Evolutionary conservation across 768 basidiomycete genomes (phyloP).

Genomic region (Boletus pseudopeckii): DNA sequence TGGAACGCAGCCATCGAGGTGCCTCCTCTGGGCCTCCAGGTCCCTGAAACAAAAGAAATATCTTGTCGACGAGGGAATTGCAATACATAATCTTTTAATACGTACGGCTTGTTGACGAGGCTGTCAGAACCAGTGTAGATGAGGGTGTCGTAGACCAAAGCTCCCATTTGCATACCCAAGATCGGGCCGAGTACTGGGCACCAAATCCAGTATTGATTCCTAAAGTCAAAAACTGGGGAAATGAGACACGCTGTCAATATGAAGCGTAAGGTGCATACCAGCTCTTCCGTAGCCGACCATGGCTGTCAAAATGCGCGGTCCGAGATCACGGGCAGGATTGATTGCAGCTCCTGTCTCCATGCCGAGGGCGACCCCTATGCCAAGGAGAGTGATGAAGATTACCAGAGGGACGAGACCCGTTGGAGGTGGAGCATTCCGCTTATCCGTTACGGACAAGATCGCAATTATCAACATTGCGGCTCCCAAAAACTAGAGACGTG

Average conservation of each 20-base stretch:
- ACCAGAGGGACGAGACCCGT: conserved; percentile 51
- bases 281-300: conserved; percentile 67
- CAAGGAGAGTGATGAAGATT: conserved; percentile 55
- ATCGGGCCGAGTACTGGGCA: conserved; percentile 59
- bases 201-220: conserved; percentile 74
- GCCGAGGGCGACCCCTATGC: conserved; percentile 56
- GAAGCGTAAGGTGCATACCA: conserved; percentile 35
- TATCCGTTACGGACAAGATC: conserved; percentile 53
- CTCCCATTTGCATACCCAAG: conserved; percentile 53
- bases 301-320: conserved; percentile 63
- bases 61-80: background rate
- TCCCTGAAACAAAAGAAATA: conserved; percentile 3
- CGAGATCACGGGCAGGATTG: conserved; percentile 72
- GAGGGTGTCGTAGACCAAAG: conserved; percentile 55
- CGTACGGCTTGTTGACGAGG: conserved; percentile 50
- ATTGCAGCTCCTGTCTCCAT: conserved; percentile 65
- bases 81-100: background rate
- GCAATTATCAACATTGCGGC: conserved; percentile 52
- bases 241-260: background rate
- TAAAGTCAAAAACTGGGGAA: conserved; percentile 23
- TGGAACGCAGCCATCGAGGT: conserved; percentile 10
- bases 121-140: conserved; percentile 56
- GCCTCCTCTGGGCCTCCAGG: conserved; percentile 11
- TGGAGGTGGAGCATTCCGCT: conserved; percentile 46
- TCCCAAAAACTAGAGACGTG: conserved; percentile 46